Percentiles rank a stretch among this genome's conserved stretches.
phyloP scores from a whole-genome alignment of 352 stramenopile genomes.

The Phytophthora ramorum region DNA sequence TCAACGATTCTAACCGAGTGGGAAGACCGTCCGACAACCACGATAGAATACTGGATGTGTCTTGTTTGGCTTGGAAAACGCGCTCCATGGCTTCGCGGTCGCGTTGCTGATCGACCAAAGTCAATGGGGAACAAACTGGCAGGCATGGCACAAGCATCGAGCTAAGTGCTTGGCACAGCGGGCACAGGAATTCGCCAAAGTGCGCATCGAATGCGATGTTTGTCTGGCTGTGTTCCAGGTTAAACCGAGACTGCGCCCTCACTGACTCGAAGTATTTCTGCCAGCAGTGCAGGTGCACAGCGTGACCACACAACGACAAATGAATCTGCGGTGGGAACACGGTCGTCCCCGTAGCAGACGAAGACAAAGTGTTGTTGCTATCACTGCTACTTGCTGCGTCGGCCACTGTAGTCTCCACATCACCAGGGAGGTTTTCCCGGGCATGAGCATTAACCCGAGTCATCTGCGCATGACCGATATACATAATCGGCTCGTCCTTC shows the following conservation, averaged over 20 bases:
- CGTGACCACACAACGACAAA: slow-evolving; percentile 89
- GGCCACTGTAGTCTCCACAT: slow-evolving; percentile 31
- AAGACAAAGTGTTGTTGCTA: slow-evolving; percentile 12
- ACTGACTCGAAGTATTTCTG: slow-evolving; percentile 91
- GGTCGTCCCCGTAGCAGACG: slow-evolving; percentile 14
- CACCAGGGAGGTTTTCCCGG: slow-evolving; percentile 48
- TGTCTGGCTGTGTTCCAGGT: slow-evolving; percentile 74
- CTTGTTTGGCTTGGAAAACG: slow-evolving; percentile 79
- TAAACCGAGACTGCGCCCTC: slow-evolving; percentile 69
- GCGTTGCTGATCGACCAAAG: slow-evolving; percentile 58
- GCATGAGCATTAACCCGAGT: slow-evolving; percentile 66
- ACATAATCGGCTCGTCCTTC: slow-evolving; percentile 86
- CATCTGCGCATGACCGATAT: slow-evolving; percentile 83
- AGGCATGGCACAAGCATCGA: slow-evolving; percentile 92
- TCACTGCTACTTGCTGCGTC: slow-evolving; percentile 20
- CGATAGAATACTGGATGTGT: slow-evolving; percentile 65
- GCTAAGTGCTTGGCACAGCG: slow-evolving; percentile 90
- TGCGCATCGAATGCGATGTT: slow-evolving; percentile 89
- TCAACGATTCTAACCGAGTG: slow-evolving; percentile 46
- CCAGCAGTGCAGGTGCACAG: slow-evolving; percentile 91
- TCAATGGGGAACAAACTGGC: slow-evolving; percentile 59
- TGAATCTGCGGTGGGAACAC: slow-evolving; percentile 73
- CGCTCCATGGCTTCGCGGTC: slow-evolving; percentile 73
- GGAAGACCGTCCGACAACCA: slow-evolving; percentile 69
- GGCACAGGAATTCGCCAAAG: slow-evolving; percentile 91